phyloP scores from a whole-genome alignment of 345 rosid genomes.

The Garcia nutans region DNA sequence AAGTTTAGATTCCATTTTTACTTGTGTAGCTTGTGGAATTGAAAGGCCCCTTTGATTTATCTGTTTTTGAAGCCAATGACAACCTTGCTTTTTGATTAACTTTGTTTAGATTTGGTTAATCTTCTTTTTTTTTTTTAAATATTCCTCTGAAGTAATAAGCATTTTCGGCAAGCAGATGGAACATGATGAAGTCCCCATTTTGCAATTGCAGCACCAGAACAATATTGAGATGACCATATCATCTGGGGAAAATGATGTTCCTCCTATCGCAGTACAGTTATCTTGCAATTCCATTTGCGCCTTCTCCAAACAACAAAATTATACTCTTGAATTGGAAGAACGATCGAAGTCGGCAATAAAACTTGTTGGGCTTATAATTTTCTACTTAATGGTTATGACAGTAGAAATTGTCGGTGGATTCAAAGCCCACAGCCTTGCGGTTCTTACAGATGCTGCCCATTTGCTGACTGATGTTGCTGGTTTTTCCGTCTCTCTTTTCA shows the following conservation, averaged over 20 bases:
- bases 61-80: conserved; percentile 1
- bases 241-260: conserved; percentile 27
- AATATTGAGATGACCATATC: conserved; percentile 39
- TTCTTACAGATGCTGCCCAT: conserved; percentile 83
- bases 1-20: conserved; percentile 6
- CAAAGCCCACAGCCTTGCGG: conserved; percentile 80
- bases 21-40: not conserved
- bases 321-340: conserved; percentile 40
- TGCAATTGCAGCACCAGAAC: conserved; percentile 32
- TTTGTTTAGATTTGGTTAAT: not conserved
- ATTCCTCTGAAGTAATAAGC: not conserved
- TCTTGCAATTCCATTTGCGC: conserved; percentile 39
- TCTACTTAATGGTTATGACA: conserved; percentile 49
- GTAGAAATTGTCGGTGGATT: conserved; percentile 73
- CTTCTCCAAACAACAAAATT: conserved; percentile 46
- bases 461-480: conserved; percentile 72
- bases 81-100: not conserved
- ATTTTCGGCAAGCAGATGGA: conserved; percentile 48
- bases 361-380: conserved; percentile 49
- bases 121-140: not conserved
- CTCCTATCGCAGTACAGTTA: conserved; percentile 24
- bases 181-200: conserved; percentile 38
- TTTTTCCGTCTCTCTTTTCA: conserved; percentile 59
- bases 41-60: not conserved
- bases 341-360: conserved; percentile 47